phyloP scores from a whole-genome alignment of 805 yeast genomes.

The Lipomyces japonicus region DNA sequence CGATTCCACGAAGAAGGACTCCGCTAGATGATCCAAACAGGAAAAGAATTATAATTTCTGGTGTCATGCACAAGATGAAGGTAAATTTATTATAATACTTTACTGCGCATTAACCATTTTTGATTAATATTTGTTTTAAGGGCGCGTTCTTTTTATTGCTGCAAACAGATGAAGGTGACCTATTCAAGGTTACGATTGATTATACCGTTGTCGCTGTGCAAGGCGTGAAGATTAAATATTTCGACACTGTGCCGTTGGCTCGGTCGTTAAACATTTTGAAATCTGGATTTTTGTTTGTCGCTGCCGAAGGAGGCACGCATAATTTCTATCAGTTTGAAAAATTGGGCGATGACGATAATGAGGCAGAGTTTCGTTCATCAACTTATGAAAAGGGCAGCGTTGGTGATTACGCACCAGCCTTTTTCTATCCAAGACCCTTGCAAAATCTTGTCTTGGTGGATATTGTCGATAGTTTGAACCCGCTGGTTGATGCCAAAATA shows the following conservation, averaged over 20 bases:
- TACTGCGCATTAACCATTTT: neutral
- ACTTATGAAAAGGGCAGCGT: conserved; percentile 36
- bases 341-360: conserved; percentile 59
- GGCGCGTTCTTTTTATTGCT: conserved; percentile 60
- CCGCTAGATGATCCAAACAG: conserved; percentile 22
- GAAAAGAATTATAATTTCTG: conserved; percentile 46
- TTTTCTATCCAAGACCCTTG: conserved; percentile 32
- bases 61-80: conserved; percentile 65
- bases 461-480: conserved; percentile 48
- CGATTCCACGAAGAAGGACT: conserved; percentile 52
- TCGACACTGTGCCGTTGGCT: conserved; percentile 69
- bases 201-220: conserved; percentile 43
- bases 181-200: conserved; percentile 61
- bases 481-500: conserved; percentile 47
- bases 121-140: neutral
- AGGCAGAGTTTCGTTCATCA: conserved; percentile 38
- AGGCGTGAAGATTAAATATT: conserved; percentile 55
- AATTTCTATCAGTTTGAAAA: conserved; percentile 72
- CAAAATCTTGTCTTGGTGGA: conserved; percentile 61
- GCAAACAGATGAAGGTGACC: conserved; percentile 70
- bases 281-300: conserved; percentile 72
- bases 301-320: conserved; percentile 60
- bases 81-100: neutral
- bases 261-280: conserved; percentile 56
- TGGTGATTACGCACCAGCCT: conserved; percentile 36